Base-by-base conservation (phyloP, 2,329 filamentous ascomycete species). In the Aphanocladium album region DNA sequence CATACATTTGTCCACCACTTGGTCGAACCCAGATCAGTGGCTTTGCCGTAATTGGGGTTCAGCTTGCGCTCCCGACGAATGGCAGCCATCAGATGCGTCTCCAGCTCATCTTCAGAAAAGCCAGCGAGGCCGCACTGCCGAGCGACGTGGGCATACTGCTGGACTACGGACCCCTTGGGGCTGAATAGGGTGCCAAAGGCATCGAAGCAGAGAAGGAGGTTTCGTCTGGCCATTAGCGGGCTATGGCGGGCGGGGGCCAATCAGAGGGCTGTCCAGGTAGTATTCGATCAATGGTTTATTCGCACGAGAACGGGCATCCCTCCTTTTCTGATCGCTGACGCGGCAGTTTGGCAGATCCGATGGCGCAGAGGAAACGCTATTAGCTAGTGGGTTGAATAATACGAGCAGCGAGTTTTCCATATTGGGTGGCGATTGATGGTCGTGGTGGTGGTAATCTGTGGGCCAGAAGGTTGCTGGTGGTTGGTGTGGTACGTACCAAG, bases 181-280 rank as follows among this genome's bases (percentile, higher is more conserved):
- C 70, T 73, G 70, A 86, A 87, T 2, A 89, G 73, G 0, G 85
- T 89, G n/a, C 82, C 84, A 65, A 87, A 88, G 5, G 85, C 85
- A 68, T 89, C 85, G 57, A 88, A 83, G 62, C 83, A 84, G 1
- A 88, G 70, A 0, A 88, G 71, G 2, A 88, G 75, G 62, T 83
- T 82, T 19, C 63, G 66, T 43, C 52, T 65, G 9, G 65, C 35
- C 66, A 68, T 45, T 27, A 21, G 54, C 14, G 12, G 37, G 35
- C 37, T 33, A 58, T 47, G 46, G 30, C 17, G 17, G 16, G 21
- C 33, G 37, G 23, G 5, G 27, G 39, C 33, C n/a, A n/a, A n/a
- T n/a, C n/a, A n/a, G n/a, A n/a, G 16, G 39, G 39, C 39, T 33
- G 14, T 55, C 19, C 35, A 27, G 43, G 27, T 37, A 25, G 54